Percentiles rank a stretch among this genome's conserved stretches.
phyloP scores from a whole-genome alignment of 352 stramenopile species.

The Phytophthora ramorum region DNA sequence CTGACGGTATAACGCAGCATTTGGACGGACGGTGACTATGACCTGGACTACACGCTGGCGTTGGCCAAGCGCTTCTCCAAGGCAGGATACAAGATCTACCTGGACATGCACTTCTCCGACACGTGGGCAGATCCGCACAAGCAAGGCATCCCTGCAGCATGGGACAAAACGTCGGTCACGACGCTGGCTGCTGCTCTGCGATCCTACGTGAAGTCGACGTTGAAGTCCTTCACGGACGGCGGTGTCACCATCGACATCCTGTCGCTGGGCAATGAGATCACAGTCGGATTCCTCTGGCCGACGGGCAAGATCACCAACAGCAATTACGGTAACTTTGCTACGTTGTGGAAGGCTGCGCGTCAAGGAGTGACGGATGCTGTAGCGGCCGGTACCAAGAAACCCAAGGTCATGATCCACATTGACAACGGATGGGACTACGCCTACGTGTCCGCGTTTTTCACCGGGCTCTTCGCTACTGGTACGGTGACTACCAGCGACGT shows the following conservation, averaged over 20 bases:
- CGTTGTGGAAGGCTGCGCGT: conserved; percentile 37
- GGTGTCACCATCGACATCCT: conserved; percentile 38
- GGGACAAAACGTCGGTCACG: conserved; percentile 23
- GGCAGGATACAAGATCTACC: conserved; percentile 40
- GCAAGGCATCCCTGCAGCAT: conserved; percentile 23
- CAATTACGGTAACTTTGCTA: conserved; percentile 33
- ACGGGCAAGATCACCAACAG: conserved; percentile 31
- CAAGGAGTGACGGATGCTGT: conserved; percentile 39
- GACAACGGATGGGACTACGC: conserved; percentile 46
- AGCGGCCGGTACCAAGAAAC: conserved; percentile 28
- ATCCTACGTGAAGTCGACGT: conserved; percentile 34
- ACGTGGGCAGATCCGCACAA: conserved; percentile 34
- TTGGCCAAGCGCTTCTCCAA: conserved; percentile 37
- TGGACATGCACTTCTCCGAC: conserved; percentile 47
- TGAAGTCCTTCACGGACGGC: conserved; percentile 33
- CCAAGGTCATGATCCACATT: conserved; percentile 47
- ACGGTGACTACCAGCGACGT: conserved; percentile 36
- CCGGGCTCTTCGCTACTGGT: conserved; percentile 36
- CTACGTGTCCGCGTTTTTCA: conserved; percentile 38
- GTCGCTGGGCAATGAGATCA: conserved; percentile 48
- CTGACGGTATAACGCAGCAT: conserved; percentile 2
- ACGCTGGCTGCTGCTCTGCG: conserved; percentile 20
- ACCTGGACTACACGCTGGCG: conserved; percentile 30
- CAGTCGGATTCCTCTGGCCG: conserved; percentile 37
- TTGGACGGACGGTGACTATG: conserved; percentile 31